Percentiles rank a stretch among this genome's conserved stretches.
These are phyloP conservation scores for Casuarina cunninghamiana DNA, from an alignment of 306 rosid species.

Conservation along the genomic window DNA sequence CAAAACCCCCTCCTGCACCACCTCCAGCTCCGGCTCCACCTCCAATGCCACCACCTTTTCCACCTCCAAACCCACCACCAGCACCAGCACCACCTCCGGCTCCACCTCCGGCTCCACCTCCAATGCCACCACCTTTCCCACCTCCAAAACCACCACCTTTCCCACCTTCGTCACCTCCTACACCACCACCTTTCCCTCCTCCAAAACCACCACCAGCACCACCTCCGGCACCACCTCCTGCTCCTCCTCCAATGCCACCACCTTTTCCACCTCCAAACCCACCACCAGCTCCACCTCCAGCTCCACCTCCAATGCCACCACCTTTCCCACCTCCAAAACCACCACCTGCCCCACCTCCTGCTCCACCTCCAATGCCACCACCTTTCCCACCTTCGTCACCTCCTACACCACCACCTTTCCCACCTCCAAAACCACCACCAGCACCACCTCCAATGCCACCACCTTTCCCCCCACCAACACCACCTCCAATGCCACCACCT, in stretches of 20 bases:
- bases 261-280: constrained; percentile 26
- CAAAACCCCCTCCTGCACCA: not conserved
- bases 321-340: constrained; percentile 19
- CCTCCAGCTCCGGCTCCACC: not conserved
- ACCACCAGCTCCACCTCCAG: constrained; percentile 8
- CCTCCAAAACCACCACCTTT: not conserved
- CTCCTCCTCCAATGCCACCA: constrained; percentile 17
- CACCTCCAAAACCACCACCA: constrained; percentile 6
- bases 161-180: constrained; percentile 11
- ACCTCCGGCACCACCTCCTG: not conserved
- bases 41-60: not conserved
- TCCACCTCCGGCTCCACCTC: not conserved
- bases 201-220: constrained; percentile 10
- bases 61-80: not conserved
- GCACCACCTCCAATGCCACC: not conserved
- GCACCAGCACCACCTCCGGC: not conserved
- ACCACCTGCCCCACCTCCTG: not conserved
- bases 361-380: constrained; percentile 1
- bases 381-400: constrained; percentile 10
- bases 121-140: not conserved
- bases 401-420: not conserved
- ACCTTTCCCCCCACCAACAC: not conserved
- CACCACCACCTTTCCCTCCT: not conserved
- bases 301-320: constrained; percentile 1
- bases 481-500: not conserved